Evolutionary conservation across 2,329 filamentous ascomycete genomes (phyloP).

Genomic region (Xylariomycetidae sp.): DNA sequence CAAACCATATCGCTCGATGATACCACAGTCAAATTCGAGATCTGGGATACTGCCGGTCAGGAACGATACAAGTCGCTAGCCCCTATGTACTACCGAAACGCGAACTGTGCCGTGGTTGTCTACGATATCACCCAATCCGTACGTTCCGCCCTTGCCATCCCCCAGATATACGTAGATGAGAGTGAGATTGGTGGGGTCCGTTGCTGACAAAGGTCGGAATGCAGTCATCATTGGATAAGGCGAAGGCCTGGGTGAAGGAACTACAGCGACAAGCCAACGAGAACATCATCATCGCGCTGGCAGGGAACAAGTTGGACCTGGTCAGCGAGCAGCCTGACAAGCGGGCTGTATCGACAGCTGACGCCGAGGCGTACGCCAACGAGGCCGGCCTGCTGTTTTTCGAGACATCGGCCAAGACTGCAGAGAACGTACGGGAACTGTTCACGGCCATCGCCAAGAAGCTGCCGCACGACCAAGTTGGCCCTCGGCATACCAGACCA

Average conservation of each 20-base stretch:
- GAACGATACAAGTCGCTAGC: conserved; percentile 98
- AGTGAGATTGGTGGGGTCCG: conserved; percentile 22
- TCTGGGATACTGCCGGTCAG: conserved; percentile 98
- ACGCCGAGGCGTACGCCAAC: conserved; percentile 91
- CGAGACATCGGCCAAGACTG: conserved; percentile 96
- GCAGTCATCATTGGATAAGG: conserved; percentile 94
- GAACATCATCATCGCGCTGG: conserved; percentile 98
- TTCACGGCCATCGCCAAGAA: conserved; percentile 99
- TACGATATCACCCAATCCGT: conserved; percentile 99
- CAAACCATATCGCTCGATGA: conserved; percentile 98
- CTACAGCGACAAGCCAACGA: conserved; percentile 98
- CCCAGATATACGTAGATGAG: conserved; percentile 3
- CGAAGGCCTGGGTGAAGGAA: conserved; percentile 99
- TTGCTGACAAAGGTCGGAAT: too few species aligned
- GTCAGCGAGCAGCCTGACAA: conserved; percentile 94
- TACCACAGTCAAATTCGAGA: conserved; percentile 99
- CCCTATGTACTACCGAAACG: conserved; percentile 99
- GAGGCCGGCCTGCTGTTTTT: conserved; percentile 96
- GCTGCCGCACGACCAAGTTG: conserved; percentile 90
- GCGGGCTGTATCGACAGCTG: conserved; percentile 80
- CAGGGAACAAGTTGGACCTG: conserved; percentile 95
- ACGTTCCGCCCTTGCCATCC: conserved; percentile 35
- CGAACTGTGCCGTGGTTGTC: conserved; percentile 97
- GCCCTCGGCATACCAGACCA: conserved; percentile 77
- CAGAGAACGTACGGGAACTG: conserved; percentile 90